Evolutionary conservation across 331 rosid genomes (phyloP), one percentile per base, ranked within the genome.

Genomic region (Pyracantha coccinea): DNA sequence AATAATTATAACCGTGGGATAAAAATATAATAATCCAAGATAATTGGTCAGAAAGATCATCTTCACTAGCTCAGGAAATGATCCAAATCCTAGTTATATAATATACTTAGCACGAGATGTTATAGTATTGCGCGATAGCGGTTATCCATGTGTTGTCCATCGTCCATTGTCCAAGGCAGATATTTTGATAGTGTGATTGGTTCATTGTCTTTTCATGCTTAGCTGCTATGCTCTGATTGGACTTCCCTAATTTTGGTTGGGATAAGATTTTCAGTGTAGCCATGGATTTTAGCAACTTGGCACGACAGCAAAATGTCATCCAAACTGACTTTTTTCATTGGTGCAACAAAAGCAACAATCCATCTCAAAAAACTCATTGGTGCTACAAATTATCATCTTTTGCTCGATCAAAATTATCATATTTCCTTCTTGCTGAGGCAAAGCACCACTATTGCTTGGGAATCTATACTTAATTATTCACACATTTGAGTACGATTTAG

Each of bases 121-220:
- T n/a, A n/a, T 28, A 28, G 31, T 3, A 28, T 28, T n/a, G n/a
- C 4, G 31, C 5, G 31, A 28, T 28, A 28, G 31, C 31, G 31
- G 31, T 28, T 28, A 28, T 28, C 31, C 38, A 33, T 33, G 38
- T 33, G 38, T 7, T 32, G 41, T 35, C 44, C 44, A 35, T 2
- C 8, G 55, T 72, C 24, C 25, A 35, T 38, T 58, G 68, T 24
- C 62, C 32, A 65, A 38, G 27, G 9, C 45, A 16, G 80, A 58
- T 68, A 32, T 7, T n/a, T 28, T 44, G 21, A 25, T 45, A 20
- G 61, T 62, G 68, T 27, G 71, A 50, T 60, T 61, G 62, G 70
- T 78, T 54, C 14, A 57, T 55, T 78, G 82, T 78, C 82, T 53
- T 72, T 65, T 72, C 77, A 55, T 78, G 82, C 82, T 54, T 72